phyloP scores from a whole-genome alignment of 768 basidiomycete species.

The Termitomyces sp. region DNA sequence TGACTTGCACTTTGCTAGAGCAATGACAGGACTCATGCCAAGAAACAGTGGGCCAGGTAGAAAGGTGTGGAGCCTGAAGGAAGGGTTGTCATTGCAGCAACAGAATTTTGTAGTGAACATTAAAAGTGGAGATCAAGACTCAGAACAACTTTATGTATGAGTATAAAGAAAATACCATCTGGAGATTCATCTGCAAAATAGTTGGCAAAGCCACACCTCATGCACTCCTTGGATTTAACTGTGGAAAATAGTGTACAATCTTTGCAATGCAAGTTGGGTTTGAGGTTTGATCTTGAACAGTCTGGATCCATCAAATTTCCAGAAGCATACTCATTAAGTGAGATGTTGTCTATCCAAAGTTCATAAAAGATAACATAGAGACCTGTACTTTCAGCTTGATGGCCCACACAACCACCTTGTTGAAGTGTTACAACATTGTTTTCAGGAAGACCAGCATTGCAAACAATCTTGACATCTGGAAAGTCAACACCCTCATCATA shows the following conservation, averaged over 20 bases:
- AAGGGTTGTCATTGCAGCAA: conserved; percentile 1
- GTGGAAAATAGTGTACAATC: conserved; percentile 6
- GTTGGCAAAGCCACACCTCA: background rate
- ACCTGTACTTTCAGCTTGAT: background rate
- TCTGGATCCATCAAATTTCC: conserved; percentile 1
- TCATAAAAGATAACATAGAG: conserved; percentile 17
- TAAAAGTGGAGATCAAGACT: background rate
- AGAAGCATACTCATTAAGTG: background rate
- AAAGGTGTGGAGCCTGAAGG: conserved; percentile 1
- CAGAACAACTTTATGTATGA: background rate
- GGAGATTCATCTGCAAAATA: conserved; percentile 2
- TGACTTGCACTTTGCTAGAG: background rate
- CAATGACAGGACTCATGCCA: background rate
- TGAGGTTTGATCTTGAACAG: background rate
- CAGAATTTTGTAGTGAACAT: background rate
- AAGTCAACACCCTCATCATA: conserved; percentile 17
- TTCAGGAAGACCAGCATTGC: conserved; percentile 14
- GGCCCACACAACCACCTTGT: conserved; percentile 15
- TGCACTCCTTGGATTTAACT: conserved; percentile 2
- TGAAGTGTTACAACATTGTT: conserved; percentile 16
- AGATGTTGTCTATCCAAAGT: background rate
- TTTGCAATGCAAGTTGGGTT: background rate
- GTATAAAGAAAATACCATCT: background rate
- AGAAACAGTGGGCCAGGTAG: background rate
- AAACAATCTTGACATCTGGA: conserved; percentile 19